Percentiles rank a stretch among this genome's conserved stretches.
Evolutionary conservation across 345 rosid species (phyloP).

Genomic region (Corchorus capsularis): DNA sequence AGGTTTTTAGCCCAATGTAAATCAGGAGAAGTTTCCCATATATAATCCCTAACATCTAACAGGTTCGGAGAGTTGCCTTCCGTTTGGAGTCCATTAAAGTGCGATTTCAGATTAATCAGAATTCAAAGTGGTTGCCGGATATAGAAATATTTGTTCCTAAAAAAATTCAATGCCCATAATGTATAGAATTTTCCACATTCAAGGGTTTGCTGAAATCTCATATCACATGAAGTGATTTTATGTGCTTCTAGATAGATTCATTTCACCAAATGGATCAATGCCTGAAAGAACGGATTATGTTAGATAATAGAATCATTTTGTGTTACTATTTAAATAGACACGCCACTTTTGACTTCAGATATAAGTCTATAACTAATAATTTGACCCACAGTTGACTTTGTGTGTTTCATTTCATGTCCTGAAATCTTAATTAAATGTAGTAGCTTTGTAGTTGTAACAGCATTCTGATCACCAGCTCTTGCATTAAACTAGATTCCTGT

Average conservation of each 20-base stretch:
- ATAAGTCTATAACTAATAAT: neutral
- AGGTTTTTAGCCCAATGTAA: neutral
- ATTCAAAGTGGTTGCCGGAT: no score
- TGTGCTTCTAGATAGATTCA: no score
- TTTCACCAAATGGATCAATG: neutral
- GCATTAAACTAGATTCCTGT: neutral
- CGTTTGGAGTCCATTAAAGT: no score
- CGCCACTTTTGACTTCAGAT: neutral
- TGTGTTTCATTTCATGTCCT: neutral
- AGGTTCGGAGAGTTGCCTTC: no score
- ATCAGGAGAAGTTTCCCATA: no score
- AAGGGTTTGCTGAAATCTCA: no score
- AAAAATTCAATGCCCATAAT: no score
- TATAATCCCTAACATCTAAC: no score
- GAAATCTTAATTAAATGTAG: neutral
- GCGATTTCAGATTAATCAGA: no score
- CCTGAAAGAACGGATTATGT: slow-evolving; percentile 2
- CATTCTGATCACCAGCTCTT: neutral
- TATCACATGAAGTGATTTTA: no score
- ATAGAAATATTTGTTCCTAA: no score
- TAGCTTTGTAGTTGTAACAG: neutral
- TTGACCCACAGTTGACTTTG: neutral
- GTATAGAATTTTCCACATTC: no score
- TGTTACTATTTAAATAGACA: neutral
- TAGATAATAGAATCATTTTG: neutral